Base-by-base conservation (phyloP, 2,329 filamentous ascomycete species). In the Trichoderma arundinaceum region DNA sequence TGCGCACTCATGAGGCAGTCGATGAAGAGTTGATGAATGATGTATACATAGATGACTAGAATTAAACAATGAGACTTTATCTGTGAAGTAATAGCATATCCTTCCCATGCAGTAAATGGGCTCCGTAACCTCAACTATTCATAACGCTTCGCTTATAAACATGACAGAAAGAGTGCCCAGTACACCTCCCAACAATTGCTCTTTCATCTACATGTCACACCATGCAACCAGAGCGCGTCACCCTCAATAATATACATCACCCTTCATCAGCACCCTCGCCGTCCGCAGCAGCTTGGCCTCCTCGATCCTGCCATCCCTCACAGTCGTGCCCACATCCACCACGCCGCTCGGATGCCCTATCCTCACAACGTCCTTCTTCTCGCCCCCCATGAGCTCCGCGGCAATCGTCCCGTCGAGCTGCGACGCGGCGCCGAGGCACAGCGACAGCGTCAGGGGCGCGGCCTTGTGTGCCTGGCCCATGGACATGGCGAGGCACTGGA, bases 391-490 rank as follows among this genome's bases (percentile, higher is more conserved):
- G 33, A 81, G 69, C 44, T 73, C 69, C n/a, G 75, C 71, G 0
- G 80, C 78, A 6, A 83, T 71, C 0, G 81, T 84, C 0, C 80
- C 81, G 4, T 75, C 66, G 4, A 85, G 72, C 59, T 80, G 79
- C 9, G 82, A 80, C 17, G 84, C 82, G 2, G 82, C 81, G 71
- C 77, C 84, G 72, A 69, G 81, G 77, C 73, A 85, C 59, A 87
- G 74, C 0, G 83, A 83, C 15, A 86, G 79, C 0, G 85, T 87
- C 62, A 86, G 79, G 1, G 84, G 85, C 2, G 85, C 79, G 8
- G 85, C 84, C 68, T 80, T 82, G 73, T 87, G 85, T 4, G 84
- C 83, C 67, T 86, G 83, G 1, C 82, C 83, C 62, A 86, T 84
- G 1, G 83, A 86, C 60, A 87, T 75, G 4, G 83, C 83, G 2